Base-by-base conservation (phyloP, 805 yeast genomes). In the Pichia scutulata region DNA sequence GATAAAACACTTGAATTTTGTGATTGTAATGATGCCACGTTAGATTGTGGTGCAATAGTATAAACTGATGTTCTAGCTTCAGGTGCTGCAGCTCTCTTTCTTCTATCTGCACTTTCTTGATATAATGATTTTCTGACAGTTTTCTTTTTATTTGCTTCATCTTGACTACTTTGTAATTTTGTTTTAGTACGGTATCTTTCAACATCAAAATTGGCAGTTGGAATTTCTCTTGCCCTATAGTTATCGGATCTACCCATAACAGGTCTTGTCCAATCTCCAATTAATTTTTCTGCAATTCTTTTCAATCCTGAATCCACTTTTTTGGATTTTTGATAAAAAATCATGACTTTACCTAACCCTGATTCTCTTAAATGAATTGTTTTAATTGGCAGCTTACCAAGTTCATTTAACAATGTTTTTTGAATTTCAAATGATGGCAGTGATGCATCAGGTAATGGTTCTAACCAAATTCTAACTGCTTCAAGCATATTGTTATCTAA, bases 211-310 rank as follows among this genome's bases (percentile, higher is more conserved):
- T 79, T 80, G 54, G 80, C 77, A 54, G 82, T 77, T 59, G 77
- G 77, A 53, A 92, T 83, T 54, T 80, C 74, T 69, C 87, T 82
- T 68, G 92, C 97, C 66, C 93, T 82, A 72, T 90, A 92, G 60
- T 90, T 89, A 68, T 92, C 98, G 4, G 95, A 84, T 53, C 96
- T 84, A 58, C 96, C 96, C 76, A 93, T 87, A 55, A 93, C 89
- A 43, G 99, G 99, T 69, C 99, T 80, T 9, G 97, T 92, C 99
- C 99, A 93, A 66, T 89, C 95, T 24, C 96, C 96, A 57, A 93
- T 85, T 53, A 93, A 72, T 63, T 82, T 82, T 63, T 93, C 98
- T 7, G 96, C 98, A 39, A 84, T 75, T 64, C 95, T 82, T 66
- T 92, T 89, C 63, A 93, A 77, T 42, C 78, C 73, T 33, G 89